Percentiles rank a stretch among this genome's conserved stretches.
phyloP scores from a whole-genome alignment of 331 rosid species.

The Pyracantha coccinea region DNA sequence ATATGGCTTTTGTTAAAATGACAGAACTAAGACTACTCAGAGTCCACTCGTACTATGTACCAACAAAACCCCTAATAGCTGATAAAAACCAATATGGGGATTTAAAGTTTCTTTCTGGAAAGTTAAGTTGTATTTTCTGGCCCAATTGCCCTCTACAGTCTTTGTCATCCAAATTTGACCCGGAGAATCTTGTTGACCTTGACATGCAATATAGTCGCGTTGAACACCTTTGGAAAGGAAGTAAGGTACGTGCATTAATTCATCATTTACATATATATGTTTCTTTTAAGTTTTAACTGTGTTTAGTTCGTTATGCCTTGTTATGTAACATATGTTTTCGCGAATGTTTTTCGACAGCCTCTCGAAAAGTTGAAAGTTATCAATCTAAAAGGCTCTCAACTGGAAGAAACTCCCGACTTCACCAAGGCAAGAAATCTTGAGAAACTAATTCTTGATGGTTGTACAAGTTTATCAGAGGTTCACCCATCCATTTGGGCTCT shows the following conservation, averaged over 20 bases:
- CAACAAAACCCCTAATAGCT: too few relatives aligned
- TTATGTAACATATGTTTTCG: neutral
- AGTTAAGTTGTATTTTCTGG: neutral
- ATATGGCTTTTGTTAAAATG: neutral
- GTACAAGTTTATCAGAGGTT: neutral
- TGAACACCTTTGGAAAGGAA: neutral
- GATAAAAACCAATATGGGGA: too few relatives aligned
- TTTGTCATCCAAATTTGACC: neutral
- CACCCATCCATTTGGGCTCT: neutral
- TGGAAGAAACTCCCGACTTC: neutral
- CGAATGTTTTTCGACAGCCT: neutral
- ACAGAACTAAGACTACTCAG: neutral
- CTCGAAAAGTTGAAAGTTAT: neutral
- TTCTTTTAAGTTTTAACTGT: neutral
- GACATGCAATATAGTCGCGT: neutral
- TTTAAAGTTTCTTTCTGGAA: neutral
- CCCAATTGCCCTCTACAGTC: neutral
- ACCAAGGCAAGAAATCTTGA: neutral
- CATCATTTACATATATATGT: neutral
- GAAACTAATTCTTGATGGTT: neutral
- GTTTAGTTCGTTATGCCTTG: neutral
- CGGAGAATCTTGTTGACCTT: neutral
- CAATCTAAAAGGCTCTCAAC: rapidly evolving
- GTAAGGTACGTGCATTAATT: neutral
- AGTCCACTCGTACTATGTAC: neutral